Conservation (phyloP, 2,329 filamentous ascomycete genomes). For the Cercospora sp. region DNA sequence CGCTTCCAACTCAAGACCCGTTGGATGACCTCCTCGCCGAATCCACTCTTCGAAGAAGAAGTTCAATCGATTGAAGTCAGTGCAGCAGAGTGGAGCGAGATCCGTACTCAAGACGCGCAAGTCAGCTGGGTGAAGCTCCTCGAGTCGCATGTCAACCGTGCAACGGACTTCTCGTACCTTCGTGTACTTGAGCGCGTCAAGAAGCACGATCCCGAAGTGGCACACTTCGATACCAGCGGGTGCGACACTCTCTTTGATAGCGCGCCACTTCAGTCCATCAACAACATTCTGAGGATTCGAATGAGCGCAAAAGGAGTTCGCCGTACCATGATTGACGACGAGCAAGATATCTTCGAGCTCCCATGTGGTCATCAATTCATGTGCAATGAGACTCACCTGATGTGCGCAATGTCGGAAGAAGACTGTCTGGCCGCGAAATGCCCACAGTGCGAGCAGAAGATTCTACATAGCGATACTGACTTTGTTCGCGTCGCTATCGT, state of each 20-base stretch:
- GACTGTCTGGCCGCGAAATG: neutral
- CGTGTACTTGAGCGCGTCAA: neutral
- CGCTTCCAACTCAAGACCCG: neutral
- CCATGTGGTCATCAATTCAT: neutral
- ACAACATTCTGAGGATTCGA: neutral
- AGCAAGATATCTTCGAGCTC: neutral
- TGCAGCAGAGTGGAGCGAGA: neutral
- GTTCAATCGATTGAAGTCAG: neutral
- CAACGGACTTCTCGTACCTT: neutral
- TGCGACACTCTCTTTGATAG: neutral
- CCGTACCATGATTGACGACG: neutral
- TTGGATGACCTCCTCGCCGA: neutral
- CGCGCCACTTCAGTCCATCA: neutral
- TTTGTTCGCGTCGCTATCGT: neutral
- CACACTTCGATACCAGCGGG: rapidly evolving
- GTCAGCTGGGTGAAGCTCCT: neutral
- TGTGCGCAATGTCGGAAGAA: neutral
- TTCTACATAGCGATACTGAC: neutral
- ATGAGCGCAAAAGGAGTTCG: neutral
- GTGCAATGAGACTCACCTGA: neutral
- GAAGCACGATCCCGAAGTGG: neutral
- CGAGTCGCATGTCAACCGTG: neutral
- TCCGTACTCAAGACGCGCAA: neutral
- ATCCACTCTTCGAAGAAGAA: neutral
- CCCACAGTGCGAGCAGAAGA: neutral